These are phyloP conservation scores for Beauveria rudraprayagi DNA, from an alignment of 2,329 filamentous ascomycete species.

Conservation along the genomic window DNA sequence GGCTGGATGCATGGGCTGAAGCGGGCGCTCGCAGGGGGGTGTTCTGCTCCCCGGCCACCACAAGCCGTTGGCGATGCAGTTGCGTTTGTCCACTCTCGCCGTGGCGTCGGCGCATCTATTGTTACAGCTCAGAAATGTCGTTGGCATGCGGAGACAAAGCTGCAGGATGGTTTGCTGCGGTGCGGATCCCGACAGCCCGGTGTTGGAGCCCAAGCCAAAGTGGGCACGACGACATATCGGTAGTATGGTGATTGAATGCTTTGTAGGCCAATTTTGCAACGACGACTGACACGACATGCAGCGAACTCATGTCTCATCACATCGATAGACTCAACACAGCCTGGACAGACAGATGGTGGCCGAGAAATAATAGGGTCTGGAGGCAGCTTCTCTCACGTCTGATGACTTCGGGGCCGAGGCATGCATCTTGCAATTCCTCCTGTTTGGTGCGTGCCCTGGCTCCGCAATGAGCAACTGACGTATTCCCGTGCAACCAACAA, in stretches of 20 bases:
- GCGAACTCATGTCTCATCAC: neutral
- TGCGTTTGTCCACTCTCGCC: neutral
- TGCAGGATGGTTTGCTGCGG: neutral
- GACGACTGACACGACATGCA: neutral
- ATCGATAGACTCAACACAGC: neutral
- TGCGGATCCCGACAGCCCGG: constrained; percentile 10
- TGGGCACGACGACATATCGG: neutral
- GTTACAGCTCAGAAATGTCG: constrained; percentile 10
- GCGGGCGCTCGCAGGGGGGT: neutral
- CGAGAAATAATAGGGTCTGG: neutral
- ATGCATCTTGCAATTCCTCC: neutral
- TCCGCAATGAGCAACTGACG: neutral
- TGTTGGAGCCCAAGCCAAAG: neutral
- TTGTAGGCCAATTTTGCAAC: neutral
- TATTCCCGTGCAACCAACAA: constrained; percentile 6
- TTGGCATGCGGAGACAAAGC: neutral
- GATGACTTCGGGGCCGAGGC: neutral
- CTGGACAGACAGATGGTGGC: neutral
- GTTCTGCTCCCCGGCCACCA: neutral
- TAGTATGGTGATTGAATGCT: neutral
- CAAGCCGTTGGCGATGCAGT: constrained; percentile 1
- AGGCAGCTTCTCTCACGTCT: neutral
- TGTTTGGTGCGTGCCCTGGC: neutral
- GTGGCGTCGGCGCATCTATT: constrained; percentile 7
- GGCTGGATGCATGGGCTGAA: constrained; percentile 2